Conservation (phyloP, 768 basidiomycete species). For the Panaeolus papilionaceus region DNA sequence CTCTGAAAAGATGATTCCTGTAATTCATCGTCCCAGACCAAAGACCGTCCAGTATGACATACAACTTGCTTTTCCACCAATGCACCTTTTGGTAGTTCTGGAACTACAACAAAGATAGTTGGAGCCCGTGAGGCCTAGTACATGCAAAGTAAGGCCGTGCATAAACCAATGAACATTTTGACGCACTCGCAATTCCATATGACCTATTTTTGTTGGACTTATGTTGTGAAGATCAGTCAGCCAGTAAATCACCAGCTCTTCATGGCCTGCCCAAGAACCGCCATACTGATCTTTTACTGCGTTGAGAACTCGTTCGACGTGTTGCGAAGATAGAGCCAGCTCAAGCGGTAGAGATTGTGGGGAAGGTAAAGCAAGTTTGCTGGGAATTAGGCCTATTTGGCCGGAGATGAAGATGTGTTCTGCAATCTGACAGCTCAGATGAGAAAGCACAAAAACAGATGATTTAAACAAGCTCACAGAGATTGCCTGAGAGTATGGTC, state of each 20-base stretch:
- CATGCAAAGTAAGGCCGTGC: conserved; percentile 17
- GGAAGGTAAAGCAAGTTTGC: conserved; percentile 69
- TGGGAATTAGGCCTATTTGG: conserved; percentile 91
- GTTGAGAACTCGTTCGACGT: conserved; percentile 69
- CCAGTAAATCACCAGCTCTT: conserved; percentile 78
- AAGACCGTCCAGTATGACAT: conserved; percentile 68
- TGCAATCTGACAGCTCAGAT: conserved; percentile 55
- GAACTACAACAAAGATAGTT: conserved; percentile 66
- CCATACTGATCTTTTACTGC: conserved; percentile 62
- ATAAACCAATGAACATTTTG: background rate
- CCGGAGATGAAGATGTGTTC: conserved; percentile 90
- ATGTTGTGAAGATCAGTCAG: conserved; percentile 50
- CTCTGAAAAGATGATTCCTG: conserved; percentile 44
- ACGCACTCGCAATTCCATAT: conserved; percentile 33
- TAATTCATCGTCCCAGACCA: conserved; percentile 53
- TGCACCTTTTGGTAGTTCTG: conserved; percentile 74
- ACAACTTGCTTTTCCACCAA: conserved; percentile 79
- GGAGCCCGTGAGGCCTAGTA: conserved; percentile 33
- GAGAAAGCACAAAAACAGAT: conserved; percentile 1
- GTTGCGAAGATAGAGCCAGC: conserved; percentile 79
- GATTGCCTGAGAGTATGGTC: conserved; percentile 96
- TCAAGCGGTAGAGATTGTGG: conserved; percentile 66
- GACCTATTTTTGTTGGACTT: conserved; percentile 45
- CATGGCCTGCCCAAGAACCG: conserved; percentile 65
- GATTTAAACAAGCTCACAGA: conserved; percentile 49